A percentile compares a stretch with the other conserved stretches of the same genome.
phyloP scores from a whole-genome alignment of 2,329 filamentous ascomycete species.

The Alternaria burnsii region DNA sequence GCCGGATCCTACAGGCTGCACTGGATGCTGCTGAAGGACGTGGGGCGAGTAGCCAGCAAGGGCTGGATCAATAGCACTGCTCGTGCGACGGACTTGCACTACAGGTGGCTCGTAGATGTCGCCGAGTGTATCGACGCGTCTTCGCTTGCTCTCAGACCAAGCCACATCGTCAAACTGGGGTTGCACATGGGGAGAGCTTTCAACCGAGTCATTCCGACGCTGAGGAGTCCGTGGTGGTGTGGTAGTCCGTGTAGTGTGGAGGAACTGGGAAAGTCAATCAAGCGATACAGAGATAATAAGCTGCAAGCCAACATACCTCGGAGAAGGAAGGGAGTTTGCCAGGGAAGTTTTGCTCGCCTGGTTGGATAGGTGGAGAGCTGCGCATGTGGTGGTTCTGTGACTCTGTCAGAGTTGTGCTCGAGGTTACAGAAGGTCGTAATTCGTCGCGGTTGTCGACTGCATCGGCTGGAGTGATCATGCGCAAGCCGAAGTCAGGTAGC shows the following conservation, averaged over 20 bases:
- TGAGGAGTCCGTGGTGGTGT: slow-evolving; percentile 47
- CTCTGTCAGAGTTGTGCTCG: slow-evolving; percentile 20
- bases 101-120: slow-evolving; percentile 33
- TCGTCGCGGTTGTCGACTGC: background rate
- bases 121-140: slow-evolving; percentile 38
- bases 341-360: slow-evolving; percentile 37
- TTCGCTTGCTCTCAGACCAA: slow-evolving; percentile 38
- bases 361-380: slow-evolving; percentile 46
- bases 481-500: background rate
- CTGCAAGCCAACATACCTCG: slow-evolving; percentile 31
- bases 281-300: no score
- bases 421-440: background rate
- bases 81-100: slow-evolving; percentile 29
- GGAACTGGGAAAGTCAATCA: slow-evolving; percentile 32
- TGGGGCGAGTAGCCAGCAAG: slow-evolving; percentile 27
- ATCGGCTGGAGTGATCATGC: background rate
- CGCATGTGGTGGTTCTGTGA: slow-evolving; percentile 41
- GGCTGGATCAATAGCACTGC: slow-evolving; percentile 35
- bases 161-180: slow-evolving; percentile 43
- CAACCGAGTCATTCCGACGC: slow-evolving; percentile 34
- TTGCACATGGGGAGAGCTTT: slow-evolving; percentile 38
- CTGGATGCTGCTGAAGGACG: slow-evolving; percentile 10
- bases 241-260: slow-evolving; percentile 39
- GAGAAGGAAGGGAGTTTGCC: slow-evolving; percentile 43
- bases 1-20: slow-evolving; percentile 12